Percentiles rank a stretch among this genome's conserved stretches.
Conservation (phyloP, 1,284 basidiomycete genomes). For the Cryptococcus sp. region DNA sequence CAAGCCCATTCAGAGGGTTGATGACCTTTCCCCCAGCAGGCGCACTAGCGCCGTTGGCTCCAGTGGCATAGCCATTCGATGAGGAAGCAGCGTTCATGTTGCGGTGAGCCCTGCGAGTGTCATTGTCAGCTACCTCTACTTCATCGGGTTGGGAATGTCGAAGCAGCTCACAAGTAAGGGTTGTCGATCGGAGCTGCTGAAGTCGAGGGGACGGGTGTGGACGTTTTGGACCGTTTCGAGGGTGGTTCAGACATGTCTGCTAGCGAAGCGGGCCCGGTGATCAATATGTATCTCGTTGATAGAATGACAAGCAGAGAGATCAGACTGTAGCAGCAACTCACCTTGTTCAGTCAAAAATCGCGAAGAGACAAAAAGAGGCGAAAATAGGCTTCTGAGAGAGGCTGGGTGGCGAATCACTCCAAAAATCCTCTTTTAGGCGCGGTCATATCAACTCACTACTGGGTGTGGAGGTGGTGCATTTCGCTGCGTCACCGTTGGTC, state of each 20-base stretch:
- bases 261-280: background rate
- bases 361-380: background rate
- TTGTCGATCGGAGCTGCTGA: constrained; percentile 36
- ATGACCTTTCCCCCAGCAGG: constrained; percentile 11
- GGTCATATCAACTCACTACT: background rate
- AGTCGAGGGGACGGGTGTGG: constrained; percentile 24
- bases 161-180: constrained; percentile 39
- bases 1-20: constrained; percentile 71
- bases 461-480: constrained; percentile 1
- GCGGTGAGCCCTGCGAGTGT: constrained; percentile 14
- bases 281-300: background rate
- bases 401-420: constrained; percentile 8
- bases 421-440: background rate
- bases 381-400: background rate
- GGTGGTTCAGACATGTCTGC: constrained; percentile 41
- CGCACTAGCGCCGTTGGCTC: constrained; percentile 20
- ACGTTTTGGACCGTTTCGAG: constrained; percentile 43
- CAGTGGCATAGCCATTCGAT: constrained; percentile 15
- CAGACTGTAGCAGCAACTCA: background rate
- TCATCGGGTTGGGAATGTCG: background rate
- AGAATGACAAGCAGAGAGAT: background rate
- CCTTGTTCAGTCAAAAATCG: background rate
- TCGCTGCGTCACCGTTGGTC: constrained; percentile 17
- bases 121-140: background rate
- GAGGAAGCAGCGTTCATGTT: constrained; percentile 16